Percentiles rank a stretch among this genome's conserved stretches.
Evolutionary conservation across 1,284 basidiomycete species (phyloP).

Genomic region (Fomitiporia mediterranea): DNA sequence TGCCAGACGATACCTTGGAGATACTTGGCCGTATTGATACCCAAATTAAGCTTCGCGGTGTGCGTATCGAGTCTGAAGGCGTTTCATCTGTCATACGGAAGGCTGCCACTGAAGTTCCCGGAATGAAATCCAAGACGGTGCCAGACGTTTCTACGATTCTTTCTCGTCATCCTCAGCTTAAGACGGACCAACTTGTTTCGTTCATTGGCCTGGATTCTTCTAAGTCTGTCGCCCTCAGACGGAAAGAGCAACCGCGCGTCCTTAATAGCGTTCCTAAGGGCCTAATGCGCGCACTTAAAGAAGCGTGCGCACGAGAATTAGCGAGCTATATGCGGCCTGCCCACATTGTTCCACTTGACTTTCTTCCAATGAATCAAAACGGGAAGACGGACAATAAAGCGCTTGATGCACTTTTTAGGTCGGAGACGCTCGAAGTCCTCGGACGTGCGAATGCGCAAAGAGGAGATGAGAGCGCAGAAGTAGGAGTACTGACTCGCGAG

Average conservation of each 20-base stretch:
- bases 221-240: conserved; percentile 35
- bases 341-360: conserved; percentile 44
- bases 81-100: conserved; percentile 45
- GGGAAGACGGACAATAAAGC: conserved; percentile 45
- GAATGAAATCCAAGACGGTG: conserved; percentile 21
- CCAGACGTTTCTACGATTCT: conserved; percentile 43
- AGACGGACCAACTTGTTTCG: conserved; percentile 43
- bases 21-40: conserved; percentile 53
- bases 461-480: conserved; percentile 15
- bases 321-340: conserved; percentile 50
- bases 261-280: conserved; percentile 28
- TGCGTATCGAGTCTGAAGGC: conserved; percentile 51
- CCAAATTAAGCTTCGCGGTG: conserved; percentile 51
- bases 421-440: conserved; percentile 30
- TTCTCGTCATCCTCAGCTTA: conserved; percentile 43
- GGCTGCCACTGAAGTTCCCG: conserved; percentile 27
- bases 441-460: not conserved
- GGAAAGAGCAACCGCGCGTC: conserved; percentile 33
- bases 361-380: conserved; percentile 44
- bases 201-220: conserved; percentile 39
- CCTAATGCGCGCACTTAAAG: conserved; percentile 33
- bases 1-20: conserved; percentile 48
- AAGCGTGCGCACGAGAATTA: conserved; percentile 37
- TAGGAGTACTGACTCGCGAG: conserved; percentile 7
- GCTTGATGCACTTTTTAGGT: conserved; percentile 36